Evolutionary conservation across 2,329 filamentous ascomycete genomes (phyloP).

Genomic region (Coleophoma eucalyptorum): DNA sequence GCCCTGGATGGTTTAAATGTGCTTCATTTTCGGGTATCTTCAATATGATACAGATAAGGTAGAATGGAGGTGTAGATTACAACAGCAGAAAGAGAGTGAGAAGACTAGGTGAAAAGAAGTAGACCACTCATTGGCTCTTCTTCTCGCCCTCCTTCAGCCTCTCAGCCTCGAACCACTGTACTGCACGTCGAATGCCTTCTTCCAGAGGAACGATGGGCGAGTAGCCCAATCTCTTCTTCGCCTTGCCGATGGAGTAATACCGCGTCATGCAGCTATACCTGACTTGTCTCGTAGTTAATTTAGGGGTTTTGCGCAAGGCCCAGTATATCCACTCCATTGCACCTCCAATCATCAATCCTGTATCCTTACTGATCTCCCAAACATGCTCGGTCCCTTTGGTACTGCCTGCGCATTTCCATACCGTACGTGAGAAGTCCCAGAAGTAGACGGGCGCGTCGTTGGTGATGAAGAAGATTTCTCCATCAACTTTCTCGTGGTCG

Average conservation of each 20-base stretch:
- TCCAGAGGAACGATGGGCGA: constrained; percentile 61
- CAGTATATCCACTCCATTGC: constrained; percentile 48
- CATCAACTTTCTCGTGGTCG: constrained; percentile 72
- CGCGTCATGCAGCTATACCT: constrained; percentile 70
- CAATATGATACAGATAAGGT: too few species aligned
- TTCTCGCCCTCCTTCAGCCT: constrained; percentile 18
- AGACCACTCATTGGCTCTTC: constrained; percentile 18
- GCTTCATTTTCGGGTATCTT: too few species aligned
- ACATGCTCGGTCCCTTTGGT: constrained; percentile 47
- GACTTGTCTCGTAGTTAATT: constrained; percentile 40
- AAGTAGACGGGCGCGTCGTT: constrained; percentile 88
- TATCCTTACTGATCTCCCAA: constrained; percentile 48
- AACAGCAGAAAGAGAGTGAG: too few species aligned
- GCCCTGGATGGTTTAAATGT: too few species aligned
- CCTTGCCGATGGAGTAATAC: constrained; percentile 76
- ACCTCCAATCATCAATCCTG: constrained; percentile 49
- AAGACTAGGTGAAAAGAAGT: too few species aligned
- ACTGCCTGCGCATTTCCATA: constrained; percentile 65
- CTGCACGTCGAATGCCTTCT: constrained; percentile 48
- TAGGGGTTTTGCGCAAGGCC: constrained; percentile 48
- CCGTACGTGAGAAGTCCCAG: constrained; percentile 78
- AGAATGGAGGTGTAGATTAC: too few species aligned
- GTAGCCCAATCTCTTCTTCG: constrained; percentile 67
- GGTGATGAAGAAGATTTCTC: constrained; percentile 85
- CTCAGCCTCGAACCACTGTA: constrained; percentile 21